Conservation (phyloP, 495 filamentous ascomycete species). For the Penicillium soppii region DNA sequence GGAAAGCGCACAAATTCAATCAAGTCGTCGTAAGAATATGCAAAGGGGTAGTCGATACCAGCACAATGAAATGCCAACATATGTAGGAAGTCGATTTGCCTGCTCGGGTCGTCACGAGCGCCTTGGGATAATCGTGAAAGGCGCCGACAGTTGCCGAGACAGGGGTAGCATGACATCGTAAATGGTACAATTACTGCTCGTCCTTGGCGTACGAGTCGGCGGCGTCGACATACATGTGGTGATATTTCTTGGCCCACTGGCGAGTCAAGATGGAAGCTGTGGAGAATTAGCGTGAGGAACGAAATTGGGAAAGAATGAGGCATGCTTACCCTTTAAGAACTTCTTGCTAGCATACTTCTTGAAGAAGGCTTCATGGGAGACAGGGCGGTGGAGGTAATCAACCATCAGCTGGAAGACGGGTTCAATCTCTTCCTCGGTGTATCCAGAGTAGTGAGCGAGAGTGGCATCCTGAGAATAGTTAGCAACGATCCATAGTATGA, state of each 20-base stretch:
- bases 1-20: conserved; percentile 41
- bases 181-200: conserved; percentile 34
- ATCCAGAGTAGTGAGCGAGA: conserved; percentile 89
- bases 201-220: conserved; percentile 41
- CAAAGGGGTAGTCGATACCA: conserved; percentile 43
- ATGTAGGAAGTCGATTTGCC: conserved; percentile 38
- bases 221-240: conserved; percentile 44
- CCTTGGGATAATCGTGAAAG: conserved; percentile 32
- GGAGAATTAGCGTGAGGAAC: conserved; percentile 13
- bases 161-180: conserved; percentile 31
- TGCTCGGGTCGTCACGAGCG: conserved; percentile 22
- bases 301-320: background rate
- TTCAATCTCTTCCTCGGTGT: conserved; percentile 86
- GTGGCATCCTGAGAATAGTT: conserved; percentile 66
- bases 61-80: conserved; percentile 49
- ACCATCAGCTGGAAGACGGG: conserved; percentile 94
- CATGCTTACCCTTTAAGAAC: conserved; percentile 81
- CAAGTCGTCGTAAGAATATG: conserved; percentile 49
- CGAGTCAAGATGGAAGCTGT: conserved; percentile 88
- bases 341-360: conserved; percentile 99
- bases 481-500: conserved; percentile 14
- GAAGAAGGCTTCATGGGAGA: conserved; percentile 95
- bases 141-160: conserved; percentile 18
- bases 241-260: conserved; percentile 83
- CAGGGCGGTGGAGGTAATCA: conserved; percentile 86